phyloP scores from a whole-genome alignment of 306 rosid species.

The Quercus aquifolioides region DNA sequence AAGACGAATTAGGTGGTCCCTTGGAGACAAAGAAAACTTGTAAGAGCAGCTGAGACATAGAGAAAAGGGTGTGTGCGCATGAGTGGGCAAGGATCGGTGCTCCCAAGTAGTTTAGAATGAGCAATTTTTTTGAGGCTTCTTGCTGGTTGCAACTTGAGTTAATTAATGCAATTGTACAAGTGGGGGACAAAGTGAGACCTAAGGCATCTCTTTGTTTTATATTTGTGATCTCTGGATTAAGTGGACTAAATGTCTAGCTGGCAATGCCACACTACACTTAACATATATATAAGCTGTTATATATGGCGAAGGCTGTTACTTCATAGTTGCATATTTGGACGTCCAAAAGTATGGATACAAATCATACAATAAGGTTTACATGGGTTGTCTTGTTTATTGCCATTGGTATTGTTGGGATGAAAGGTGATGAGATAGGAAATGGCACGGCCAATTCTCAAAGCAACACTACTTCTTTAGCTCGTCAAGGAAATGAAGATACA shows the following conservation, averaged over 20 bases:
- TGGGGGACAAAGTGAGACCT: constrained; percentile 58
- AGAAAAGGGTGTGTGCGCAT: constrained; percentile 8
- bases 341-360: constrained; percentile 16
- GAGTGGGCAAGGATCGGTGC: constrained; percentile 32
- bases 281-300: neutral
- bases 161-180: neutral
- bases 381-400: constrained; percentile 30
- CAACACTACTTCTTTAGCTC: constrained; percentile 16
- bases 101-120: constrained; percentile 4
- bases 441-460: constrained; percentile 25
- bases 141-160: neutral
- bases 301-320: neutral
- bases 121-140: neutral
- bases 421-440: constrained; percentile 20
- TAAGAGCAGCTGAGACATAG: neutral
- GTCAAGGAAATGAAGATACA: constrained; percentile 13
- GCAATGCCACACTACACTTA: constrained; percentile 6
- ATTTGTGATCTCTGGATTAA: constrained; percentile 16
- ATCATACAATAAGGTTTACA: constrained; percentile 5
- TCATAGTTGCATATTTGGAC: neutral
- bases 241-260: constrained; percentile 24
- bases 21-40: neutral
- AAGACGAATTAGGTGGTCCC: neutral
- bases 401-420: constrained; percentile 28
- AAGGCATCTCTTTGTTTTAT: constrained; percentile 24